These are phyloP conservation scores for Suillus weaverae DNA, from an alignment of 768 basidiomycete genomes.

Conservation along the genomic window DNA sequence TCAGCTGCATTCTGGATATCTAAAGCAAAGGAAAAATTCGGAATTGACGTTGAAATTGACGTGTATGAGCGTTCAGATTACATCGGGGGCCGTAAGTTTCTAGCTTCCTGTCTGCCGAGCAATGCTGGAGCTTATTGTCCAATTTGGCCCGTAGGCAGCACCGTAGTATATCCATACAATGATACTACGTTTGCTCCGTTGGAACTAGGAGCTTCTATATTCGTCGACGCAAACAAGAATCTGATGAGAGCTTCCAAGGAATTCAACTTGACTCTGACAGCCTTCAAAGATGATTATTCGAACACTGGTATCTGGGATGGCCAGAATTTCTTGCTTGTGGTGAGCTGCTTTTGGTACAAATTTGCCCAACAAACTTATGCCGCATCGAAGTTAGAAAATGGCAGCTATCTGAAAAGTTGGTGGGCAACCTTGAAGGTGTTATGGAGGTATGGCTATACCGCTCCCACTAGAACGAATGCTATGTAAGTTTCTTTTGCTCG, in stretches of 20 bases:
- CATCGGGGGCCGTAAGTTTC: slow-evolving; percentile 80
- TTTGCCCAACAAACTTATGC: slow-evolving; percentile 1
- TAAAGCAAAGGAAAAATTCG: slow-evolving; percentile 71
- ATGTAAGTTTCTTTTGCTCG: slow-evolving; percentile 40
- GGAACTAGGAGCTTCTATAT: slow-evolving; percentile 89
- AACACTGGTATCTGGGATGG: slow-evolving; percentile 84
- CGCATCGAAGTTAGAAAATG: slow-evolving; percentile 41
- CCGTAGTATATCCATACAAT: slow-evolving; percentile 69
- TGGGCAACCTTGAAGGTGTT: slow-evolving; percentile 74
- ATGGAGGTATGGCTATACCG: slow-evolving; percentile 72
- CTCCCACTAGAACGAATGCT: slow-evolving; percentile 56
- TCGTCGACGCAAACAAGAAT: slow-evolving; percentile 74
- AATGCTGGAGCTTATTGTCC: slow-evolving; percentile 6
- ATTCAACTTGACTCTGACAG: slow-evolving; percentile 63
- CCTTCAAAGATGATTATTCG: slow-evolving; percentile 50
- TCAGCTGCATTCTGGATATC: slow-evolving; percentile 85
- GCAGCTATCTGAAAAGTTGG: slow-evolving; percentile 45
- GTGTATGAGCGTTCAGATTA: slow-evolving; percentile 78
- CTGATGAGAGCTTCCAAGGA: slow-evolving; percentile 74
- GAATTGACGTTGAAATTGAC: slow-evolving; percentile 73
- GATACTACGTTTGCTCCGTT: slow-evolving; percentile 57
- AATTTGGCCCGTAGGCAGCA: slow-evolving; percentile 57
- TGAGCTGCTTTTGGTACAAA: slow-evolving; percentile 32
- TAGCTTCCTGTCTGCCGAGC: background rate
- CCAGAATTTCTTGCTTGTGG: slow-evolving; percentile 60